Conservation (phyloP, 768 basidiomycete genomes). For the Xerocomellus chrysenteron region DNA sequence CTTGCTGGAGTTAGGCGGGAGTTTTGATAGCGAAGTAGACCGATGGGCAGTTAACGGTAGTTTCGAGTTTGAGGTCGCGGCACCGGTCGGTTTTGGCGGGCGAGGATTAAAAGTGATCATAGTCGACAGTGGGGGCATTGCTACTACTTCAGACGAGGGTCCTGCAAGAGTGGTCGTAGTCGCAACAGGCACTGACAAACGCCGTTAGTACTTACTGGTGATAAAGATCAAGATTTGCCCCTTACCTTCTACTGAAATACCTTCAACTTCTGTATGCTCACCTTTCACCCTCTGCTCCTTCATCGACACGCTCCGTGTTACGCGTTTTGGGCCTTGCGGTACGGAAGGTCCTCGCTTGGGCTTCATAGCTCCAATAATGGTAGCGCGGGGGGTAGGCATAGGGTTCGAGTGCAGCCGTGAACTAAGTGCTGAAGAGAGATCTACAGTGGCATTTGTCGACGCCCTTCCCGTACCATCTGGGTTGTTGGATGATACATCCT, state of each 20-base stretch:
- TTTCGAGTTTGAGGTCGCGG: conserved; percentile 3
- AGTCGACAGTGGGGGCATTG: conserved; percentile 3
- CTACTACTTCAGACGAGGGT: neutral
- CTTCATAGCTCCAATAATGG: conserved; percentile 12
- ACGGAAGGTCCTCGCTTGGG: conserved; percentile 15
- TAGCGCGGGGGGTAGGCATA: neutral
- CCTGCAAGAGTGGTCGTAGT: neutral
- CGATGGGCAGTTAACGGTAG: neutral
- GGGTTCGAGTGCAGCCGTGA: neutral
- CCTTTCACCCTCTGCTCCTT: conserved; percentile 16
- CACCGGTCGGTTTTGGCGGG: conserved; percentile 4
- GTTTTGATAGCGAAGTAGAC: conserved; percentile 14
- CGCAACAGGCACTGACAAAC: neutral
- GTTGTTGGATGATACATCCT: no score
- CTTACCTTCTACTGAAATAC: conserved; percentile 3
- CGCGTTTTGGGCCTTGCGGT: conserved; percentile 15
- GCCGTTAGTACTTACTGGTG: neutral
- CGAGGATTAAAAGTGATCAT: conserved; percentile 1
- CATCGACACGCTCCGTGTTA: conserved; percentile 32
- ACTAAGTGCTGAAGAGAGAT: neutral
- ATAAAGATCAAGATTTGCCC: neutral
- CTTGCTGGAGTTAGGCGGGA: conserved; percentile 13
- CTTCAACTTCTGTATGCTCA: neutral
- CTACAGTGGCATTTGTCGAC: no score
- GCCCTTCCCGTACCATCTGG: no score